phyloP scores from a whole-genome alignment of 805 yeast species.

The Yamadazyma paraphyllophila region DNA sequence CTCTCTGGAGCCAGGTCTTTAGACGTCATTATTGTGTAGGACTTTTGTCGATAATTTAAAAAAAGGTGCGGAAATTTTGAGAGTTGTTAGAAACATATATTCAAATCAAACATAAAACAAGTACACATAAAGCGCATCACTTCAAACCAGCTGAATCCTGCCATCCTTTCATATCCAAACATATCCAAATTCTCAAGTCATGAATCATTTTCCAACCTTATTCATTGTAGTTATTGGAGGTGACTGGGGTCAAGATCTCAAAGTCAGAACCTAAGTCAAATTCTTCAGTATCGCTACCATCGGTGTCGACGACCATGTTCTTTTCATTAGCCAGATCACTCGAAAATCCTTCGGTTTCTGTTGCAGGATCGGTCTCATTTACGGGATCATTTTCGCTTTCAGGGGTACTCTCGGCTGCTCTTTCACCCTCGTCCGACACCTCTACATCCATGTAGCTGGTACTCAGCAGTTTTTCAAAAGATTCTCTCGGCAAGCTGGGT shows the following conservation, averaged over 20 bases:
- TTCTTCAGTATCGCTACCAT: conserved; percentile 24
- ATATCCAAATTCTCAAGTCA: too few species aligned
- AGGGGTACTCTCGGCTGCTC: neutral
- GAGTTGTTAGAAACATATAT: neutral
- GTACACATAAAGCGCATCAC: neutral
- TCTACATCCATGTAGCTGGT: conserved; percentile 18
- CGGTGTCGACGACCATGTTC: conserved; percentile 18
- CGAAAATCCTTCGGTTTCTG: neutral
- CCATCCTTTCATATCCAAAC: too few species aligned
- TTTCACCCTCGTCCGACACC: neutral
- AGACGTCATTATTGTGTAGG: conserved; percentile 4
- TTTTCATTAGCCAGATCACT: neutral
- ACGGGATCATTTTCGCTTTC: neutral
- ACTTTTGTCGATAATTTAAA: neutral
- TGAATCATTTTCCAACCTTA: neutral
- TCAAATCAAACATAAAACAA: neutral
- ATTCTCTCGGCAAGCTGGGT: conserved; percentile 31
- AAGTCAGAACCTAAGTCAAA: conserved; percentile 32
- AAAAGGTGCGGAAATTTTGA: neutral
- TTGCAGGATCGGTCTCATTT: conserved; percentile 2
- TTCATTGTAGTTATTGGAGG: conserved; percentile 8
- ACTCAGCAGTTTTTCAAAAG: conserved; percentile 13
- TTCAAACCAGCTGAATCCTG: too few species aligned
- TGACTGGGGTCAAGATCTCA: conserved; percentile 32
- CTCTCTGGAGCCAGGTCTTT: conserved; percentile 36